phyloP scores from a whole-genome alignment of 2,329 filamentous ascomycete species.

The Ilyonectria mors-panacis region DNA sequence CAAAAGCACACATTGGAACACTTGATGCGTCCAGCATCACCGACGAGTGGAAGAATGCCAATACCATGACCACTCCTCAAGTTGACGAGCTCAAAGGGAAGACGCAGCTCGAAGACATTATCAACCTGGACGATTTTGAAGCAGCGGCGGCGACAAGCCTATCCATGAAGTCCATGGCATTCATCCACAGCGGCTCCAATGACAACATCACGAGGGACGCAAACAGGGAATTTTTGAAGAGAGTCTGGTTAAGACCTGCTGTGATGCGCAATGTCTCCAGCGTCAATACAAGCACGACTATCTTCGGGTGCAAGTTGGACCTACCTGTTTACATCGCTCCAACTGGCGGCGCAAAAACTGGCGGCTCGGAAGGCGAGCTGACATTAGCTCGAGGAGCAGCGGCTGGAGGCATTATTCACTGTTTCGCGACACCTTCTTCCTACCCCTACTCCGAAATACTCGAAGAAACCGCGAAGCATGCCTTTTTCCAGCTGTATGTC shows the following conservation, averaged over 20 bases:
- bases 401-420: slow-evolving; percentile 68
- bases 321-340: slow-evolving; percentile 44
- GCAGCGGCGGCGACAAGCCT: slow-evolving; percentile 28
- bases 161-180: slow-evolving; percentile 43
- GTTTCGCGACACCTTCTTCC: slow-evolving; percentile 73
- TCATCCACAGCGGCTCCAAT: slow-evolving; percentile 44
- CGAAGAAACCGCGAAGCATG: slow-evolving; percentile 26
- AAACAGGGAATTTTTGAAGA: slow-evolving; percentile 35
- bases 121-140: slow-evolving; percentile 49
- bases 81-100: background rate
- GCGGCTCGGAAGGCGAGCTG: slow-evolving; percentile 38
- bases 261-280: slow-evolving; percentile 42
- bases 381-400: slow-evolving; percentile 37
- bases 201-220: slow-evolving; percentile 45
- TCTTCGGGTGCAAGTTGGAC: slow-evolving; percentile 42
- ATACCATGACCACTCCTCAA: background rate
- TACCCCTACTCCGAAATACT: slow-evolving; percentile 70
- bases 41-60: slow-evolving; percentile 2
- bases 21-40: slow-evolving; percentile 31
- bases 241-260: slow-evolving; percentile 44
- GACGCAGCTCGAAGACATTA: slow-evolving; percentile 32
- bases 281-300: slow-evolving; percentile 31
- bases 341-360: slow-evolving; percentile 36
- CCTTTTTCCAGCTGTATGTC: slow-evolving; percentile 75
- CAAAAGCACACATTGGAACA: slow-evolving; percentile 32